Base-by-base conservation (phyloP, 2,329 filamentous ascomycete species). In the Chrysosporium keratinophilum region DNA sequence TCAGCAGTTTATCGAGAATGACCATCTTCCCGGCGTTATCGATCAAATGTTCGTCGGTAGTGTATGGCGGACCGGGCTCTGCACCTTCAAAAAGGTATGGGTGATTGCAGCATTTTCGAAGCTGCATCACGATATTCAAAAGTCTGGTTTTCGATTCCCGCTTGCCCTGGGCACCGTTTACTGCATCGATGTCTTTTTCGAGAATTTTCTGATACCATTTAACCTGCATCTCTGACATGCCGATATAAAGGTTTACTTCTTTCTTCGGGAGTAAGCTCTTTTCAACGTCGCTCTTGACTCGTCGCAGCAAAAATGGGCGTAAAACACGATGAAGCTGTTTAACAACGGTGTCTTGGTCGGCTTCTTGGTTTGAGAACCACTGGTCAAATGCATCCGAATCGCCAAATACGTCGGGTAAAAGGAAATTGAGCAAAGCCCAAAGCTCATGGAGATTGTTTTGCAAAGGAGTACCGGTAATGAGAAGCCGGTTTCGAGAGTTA, bases 181-280 rank as follows among this genome's bases (percentile, higher is more conserved):
- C 91, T 12, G 93, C 93, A 69, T 98, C 93, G 58, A 98, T 98
- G 65, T 98, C 93, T 73, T 97, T 98, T 66, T 98, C 93, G 2
- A 98, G 76, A 62, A 98, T 98, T 74, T 96, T 97, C 70, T 95
- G 87, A 67, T 98, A 98, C 91, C 93, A 98, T 67, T 93, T 95
- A 61, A 96, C 81, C 69, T 98, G 93, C 93, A 98, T 98, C 55
- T 96, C 90, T 0, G 93, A 90, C 91, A 98, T 96, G 61, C 91
- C 93, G 60, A 98, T 85, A 66, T 97, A 98, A 28, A 98, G 73
- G 60, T 98, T 98, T 65, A 97, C 76, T 69, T 98, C 93, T 70
- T 97, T 96, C 77, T 98, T 98, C 1, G 93, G 93, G 50, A 97
- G 73, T 57, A 98, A 75, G 66, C 91, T 97, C 79, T 98, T 98